Base-by-base conservation (phyloP, 768 basidiomycete genomes). In the Tephrocybe rancida region DNA sequence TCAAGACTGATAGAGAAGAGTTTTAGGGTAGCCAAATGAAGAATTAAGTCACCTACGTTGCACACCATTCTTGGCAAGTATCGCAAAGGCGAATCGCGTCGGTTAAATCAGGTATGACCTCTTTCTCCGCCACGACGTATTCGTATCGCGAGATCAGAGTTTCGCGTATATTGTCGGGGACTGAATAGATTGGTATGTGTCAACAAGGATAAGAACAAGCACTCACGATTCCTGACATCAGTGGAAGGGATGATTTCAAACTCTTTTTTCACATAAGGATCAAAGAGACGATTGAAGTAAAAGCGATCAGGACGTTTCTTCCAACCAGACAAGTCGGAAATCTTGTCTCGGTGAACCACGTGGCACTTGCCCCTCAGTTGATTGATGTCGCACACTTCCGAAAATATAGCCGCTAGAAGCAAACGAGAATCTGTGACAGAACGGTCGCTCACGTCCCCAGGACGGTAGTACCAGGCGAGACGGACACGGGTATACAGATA, bases 211-310 rank as follows among this genome's bases (percentile, higher is more conserved):
- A 27, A 48, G 45, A 58, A 54, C 47, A 48, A 55, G 45, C 58
- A 47, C 94, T 66, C 69, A 98, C 96, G 75, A 69, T 99, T 99
- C 53, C 87, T 84, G 56, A 97, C 88, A 63, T 88, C 90, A 35
- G 82, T 82, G 26, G 92, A 83, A 55, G 89, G 87, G 48, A 99
- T 87, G 61, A 98, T 90, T 69, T 98, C 97, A 70, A 96, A 98
- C 73, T 98, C 95, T 70, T 92, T 91, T 77, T 96, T 95, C 73
- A 98, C 92, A 72, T 96, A 98, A 48, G 95, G 94, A 75, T 98
- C 96, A 67, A 96, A 99, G 25, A 98, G 80, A 64, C 90, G 87
- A 63, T 86, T 87, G 79, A 95, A 99, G 78, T 95, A 97, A 79
- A 99, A 99, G 59, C 92, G 84, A 71, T 99, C 96, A 1, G 91